Evolutionary conservation across 768 basidiomycete species (phyloP), one percentile per base, ranked within the genome.

Genomic region (Rossbeevera mucosa): DNA sequence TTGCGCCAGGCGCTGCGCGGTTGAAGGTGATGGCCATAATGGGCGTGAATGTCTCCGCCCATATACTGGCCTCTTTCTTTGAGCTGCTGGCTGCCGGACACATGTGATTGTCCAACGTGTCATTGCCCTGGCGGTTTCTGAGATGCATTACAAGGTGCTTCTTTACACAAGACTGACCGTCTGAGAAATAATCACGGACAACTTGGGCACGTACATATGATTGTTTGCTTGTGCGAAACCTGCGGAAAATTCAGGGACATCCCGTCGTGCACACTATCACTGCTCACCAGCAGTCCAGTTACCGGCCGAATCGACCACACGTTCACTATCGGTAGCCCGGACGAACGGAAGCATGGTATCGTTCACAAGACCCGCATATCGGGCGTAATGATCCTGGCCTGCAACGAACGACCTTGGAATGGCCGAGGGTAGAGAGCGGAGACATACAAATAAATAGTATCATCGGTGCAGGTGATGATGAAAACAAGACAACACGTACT

Each of bases 61-160:
- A 91, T 36, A 59, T 55, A 1, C 58, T 56, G 5, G 74, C 79
- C 61, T 80, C 72, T 2, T 47, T 46, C 31, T 71, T 70, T 0
- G 80, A 72, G 14, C 63, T 64, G 20, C 75, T 76, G 0, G 76
- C 76, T 22, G 74, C 74, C 8, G 83, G 82, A 54, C 88, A 89
- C 76, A 81, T 79, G 18, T 65, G 66, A 52, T 85, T 76, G 53
- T 87, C 80, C 14, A 91, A 74, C 0, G 88, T 88, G 59, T 84
- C 72, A 55, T 90, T 88, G n/a, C 67, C 58, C 77, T 78, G 40
- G 16, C 4, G 5, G 30, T 22, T 11, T 38, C 26, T 56, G 18
- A 51, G 54, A 51, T 3, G 3, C 9, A 11, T 38, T 38, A 38
- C 14, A 4, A 2, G 4, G 31, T 31, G 22, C 21, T 8, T n/a